Base-by-base conservation (phyloP, 2,329 filamentous ascomycete genomes). In the Aspergillus vadensis region DNA sequence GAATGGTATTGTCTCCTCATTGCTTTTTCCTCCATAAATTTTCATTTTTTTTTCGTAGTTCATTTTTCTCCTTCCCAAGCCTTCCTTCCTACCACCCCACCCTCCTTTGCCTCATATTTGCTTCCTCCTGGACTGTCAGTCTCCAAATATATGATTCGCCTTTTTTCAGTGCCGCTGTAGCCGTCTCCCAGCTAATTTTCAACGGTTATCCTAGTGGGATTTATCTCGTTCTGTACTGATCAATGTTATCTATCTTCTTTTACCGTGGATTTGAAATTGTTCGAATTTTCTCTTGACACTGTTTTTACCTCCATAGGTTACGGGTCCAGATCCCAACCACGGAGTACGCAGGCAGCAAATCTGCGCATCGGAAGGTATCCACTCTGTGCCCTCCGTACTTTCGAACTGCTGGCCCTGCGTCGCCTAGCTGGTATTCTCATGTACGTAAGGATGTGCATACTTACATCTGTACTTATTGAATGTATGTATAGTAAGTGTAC, bases 101-200 rank as follows among this genome's bases (percentile, higher is more conserved):
- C 32, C 32, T 36, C 4, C 32, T 36, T 36, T 36, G 32, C 32
- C 32, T 36, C 32, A 36, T 15, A 36, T 14, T 36, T 36, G 12
- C 32, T 36, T 36, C 12, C 32, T 36, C 10, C 5, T 36, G 32
- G 32, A 36, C 12, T 36, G 10, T 36, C 32, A 36, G 12, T 36
- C 12, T 14, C 12, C 12, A 15, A 14, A 12, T 36, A n/a, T 36
- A 2, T 36, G 32, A 36, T 36, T 36, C 32, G 10, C 32, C 32
- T 36, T 36, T 36, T 38, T 47, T 21, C 43, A 44, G 49, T 64
- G 54, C 60, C 62, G 62, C 62, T 57, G 55, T 59, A 64, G 54
- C 60, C 63, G 63, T 58, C 27, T 30, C 21, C 30, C 27, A 32
- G 30, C 23, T 43, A 1, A 14, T 9, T 57, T 8, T 25, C 9